Evolutionary conservation across 1,284 basidiomycete genomes (phyloP), one percentile per base, ranked within the genome.

Genomic region (Ganoderma lucidum): DNA sequence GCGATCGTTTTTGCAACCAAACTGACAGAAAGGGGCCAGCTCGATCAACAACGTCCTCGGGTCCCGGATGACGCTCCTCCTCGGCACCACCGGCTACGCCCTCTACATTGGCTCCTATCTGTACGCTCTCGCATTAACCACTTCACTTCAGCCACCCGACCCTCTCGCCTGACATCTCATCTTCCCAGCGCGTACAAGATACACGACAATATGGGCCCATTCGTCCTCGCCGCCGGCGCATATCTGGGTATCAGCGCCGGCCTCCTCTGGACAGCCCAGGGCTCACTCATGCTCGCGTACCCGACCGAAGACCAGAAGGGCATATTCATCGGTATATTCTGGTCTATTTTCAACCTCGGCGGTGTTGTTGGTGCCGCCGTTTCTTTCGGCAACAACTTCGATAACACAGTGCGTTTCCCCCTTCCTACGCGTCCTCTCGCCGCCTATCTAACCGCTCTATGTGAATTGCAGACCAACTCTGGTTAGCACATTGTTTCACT

Each of bases 211-310:
- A 86, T 88, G 12, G 84, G 85, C 60, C 82, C 82, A 35, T 95
- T 94, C 75, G 90, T 93, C 65, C 90, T 96, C 73, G 88, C 85
- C 39, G 86, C 93, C 0, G 95, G 95, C 42, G 93, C 93, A 39
- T 82, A 96, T 68, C 89, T 96, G 19, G 95, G 95, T 59, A 76
- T 95, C 64, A 95, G 93, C 76, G 95, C 96, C 15, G 93, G 92
- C 60, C 78, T 96, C 35, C 83, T 96, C n/a, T 95, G 94, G 94
- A 91, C 93, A 0, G 92, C 93, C 0, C 95, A 96, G 76, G 94
- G 94, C 23, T 90, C 89, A 6, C 82, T 96, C 71, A 96, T 96
- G 90, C 83, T 96, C 75, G 86, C 92, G 1, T 96, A 96, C 78
- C 91, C 93, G 0, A 94, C 90, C 51, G 91, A 92, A 77, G 76